Base-by-base conservation (phyloP, 2,329 filamentous ascomycete genomes). In the Aspergillus pseudonomiae region DNA sequence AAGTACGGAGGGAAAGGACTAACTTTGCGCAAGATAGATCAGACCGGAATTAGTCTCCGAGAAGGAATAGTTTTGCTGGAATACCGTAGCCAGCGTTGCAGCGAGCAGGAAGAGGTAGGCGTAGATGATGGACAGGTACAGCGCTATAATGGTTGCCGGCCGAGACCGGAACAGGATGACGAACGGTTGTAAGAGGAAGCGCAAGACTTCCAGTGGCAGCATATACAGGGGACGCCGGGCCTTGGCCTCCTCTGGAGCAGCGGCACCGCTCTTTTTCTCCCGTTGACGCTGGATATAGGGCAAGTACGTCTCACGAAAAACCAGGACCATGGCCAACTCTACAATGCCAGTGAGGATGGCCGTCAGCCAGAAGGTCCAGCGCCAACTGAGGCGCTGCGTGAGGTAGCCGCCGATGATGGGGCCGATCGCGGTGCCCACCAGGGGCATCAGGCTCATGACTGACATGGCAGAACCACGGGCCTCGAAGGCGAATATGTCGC, bases 361-460 rank as follows among this genome's bases (percentile, higher is more conserved):
- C n/a, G 57, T 61, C 39, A 61, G 19, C 59, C 59, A 61, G 52
- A 61, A 57, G 6, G 53, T 57, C 59, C 52, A 57, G 30, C 59
- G 53, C 53, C 59, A 61, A 36, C 30, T 57, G 53, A 61, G 53
- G 59, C 34, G 50, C 26, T 61, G 59, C 41, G 53, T 50, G 53
- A 61, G 50, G 36, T 57, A 57, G 14, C 59, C 59, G 5, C 59
- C 41, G 2, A 36, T 41, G 34, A 57, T 52, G 52, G 59, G 59
- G n/a, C 59, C 59, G 39, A 61, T 53, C 11, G 52, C 53, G 28
- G 4, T 57, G 41, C 52, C 59, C 14, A 57, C 39, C 43, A 61
- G 48, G 5, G 59, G 52, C 12, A 61, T 57, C 28, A 61, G 24
- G 39, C 52, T 50, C 30, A 41, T 57, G 26, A 61, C 10, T 6